These are phyloP conservation scores for Zygotorulaspora danielsina DNA, from an alignment of 805 yeast genomes.

Conservation along the genomic window DNA sequence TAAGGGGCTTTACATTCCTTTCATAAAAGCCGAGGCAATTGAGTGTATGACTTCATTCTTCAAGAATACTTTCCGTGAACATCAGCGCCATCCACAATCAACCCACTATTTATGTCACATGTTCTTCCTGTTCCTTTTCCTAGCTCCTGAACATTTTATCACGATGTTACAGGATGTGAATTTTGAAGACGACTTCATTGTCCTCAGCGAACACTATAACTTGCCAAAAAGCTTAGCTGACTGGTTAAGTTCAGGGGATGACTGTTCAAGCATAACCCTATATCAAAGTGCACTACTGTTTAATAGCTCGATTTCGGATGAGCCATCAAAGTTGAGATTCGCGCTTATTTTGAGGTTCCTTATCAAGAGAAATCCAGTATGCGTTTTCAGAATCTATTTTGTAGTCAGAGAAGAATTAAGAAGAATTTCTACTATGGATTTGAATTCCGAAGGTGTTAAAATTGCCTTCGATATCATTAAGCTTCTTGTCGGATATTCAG, in stretches of 20 bases:
- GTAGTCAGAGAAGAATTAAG: slow-evolving; percentile 34
- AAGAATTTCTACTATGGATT: slow-evolving; percentile 29
- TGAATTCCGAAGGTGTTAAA: slow-evolving; percentile 33
- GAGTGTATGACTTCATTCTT: slow-evolving; percentile 43
- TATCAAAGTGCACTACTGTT: slow-evolving; percentile 37
- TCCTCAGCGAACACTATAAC: slow-evolving; percentile 33
- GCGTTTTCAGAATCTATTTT: slow-evolving; percentile 34
- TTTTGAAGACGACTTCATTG: slow-evolving; percentile 33
- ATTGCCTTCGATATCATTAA: slow-evolving; percentile 34
- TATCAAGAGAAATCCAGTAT: slow-evolving; percentile 32
- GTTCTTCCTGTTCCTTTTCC: slow-evolving; percentile 37
- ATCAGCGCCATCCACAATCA: slow-evolving; percentile 14
- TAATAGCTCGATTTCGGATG: slow-evolving; percentile 35
- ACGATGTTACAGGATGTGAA: slow-evolving; percentile 36
- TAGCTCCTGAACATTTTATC: slow-evolving; percentile 38
- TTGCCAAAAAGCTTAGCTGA: slow-evolving; percentile 39
- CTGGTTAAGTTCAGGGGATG: slow-evolving; percentile 32
- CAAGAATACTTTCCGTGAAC: slow-evolving; percentile 41
- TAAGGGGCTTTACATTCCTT: slow-evolving; percentile 58
- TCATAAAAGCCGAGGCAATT: slow-evolving; percentile 48
- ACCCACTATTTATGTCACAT: slow-evolving; percentile 27
- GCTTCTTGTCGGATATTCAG: slow-evolving; percentile 31
- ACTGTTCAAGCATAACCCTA: slow-evolving; percentile 33
- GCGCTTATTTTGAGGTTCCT: slow-evolving; percentile 33
- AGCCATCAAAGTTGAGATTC: slow-evolving; percentile 35